Percentiles rank a stretch among this genome's conserved stretches.
Evolutionary conservation across 306 rosid species (phyloP).

Genomic region (Medicago arabica): DNA sequence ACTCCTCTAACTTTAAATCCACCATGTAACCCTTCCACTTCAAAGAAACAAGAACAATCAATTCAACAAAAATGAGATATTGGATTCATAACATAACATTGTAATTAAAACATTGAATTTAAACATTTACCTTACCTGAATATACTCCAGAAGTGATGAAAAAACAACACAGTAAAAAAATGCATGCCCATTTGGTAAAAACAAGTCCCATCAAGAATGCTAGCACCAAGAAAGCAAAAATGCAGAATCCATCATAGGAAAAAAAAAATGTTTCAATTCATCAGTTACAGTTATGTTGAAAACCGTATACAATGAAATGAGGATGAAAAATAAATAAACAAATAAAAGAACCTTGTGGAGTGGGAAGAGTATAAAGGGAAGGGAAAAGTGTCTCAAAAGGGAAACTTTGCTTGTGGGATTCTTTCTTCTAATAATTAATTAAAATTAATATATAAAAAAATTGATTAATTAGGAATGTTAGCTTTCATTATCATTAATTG

Average conservation of each 20-base stretch:
- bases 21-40: slow-evolving; percentile 77
- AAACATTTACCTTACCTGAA: slow-evolving; percentile 69
- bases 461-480: neutral
- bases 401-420: slow-evolving; percentile 41
- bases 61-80: slow-evolving; percentile 31
- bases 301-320: neutral
- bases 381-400: slow-evolving; percentile 46
- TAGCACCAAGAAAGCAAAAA: slow-evolving; percentile 46
- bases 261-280: slow-evolving; percentile 26
- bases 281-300: no score
- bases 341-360: slow-evolving; percentile 47
- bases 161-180: slow-evolving; percentile 61
- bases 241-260: slow-evolving; percentile 51
- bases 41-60: slow-evolving; percentile 8
- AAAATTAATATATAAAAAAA: neutral
- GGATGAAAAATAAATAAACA: slow-evolving; percentile 32
- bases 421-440: no score
- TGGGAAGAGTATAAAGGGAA: slow-evolving; percentile 43
- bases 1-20: slow-evolving; percentile 79
- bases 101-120: slow-evolving; percentile 31
- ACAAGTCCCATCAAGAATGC: slow-evolving; percentile 76
- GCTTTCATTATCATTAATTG: slow-evolving; percentile 33
- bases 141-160: slow-evolving; percentile 56
- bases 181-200: slow-evolving; percentile 65
- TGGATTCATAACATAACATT: neutral